Conservation (phyloP, 2,329 filamentous ascomycete species). For the Teratosphaeria nubilosa region DNA sequence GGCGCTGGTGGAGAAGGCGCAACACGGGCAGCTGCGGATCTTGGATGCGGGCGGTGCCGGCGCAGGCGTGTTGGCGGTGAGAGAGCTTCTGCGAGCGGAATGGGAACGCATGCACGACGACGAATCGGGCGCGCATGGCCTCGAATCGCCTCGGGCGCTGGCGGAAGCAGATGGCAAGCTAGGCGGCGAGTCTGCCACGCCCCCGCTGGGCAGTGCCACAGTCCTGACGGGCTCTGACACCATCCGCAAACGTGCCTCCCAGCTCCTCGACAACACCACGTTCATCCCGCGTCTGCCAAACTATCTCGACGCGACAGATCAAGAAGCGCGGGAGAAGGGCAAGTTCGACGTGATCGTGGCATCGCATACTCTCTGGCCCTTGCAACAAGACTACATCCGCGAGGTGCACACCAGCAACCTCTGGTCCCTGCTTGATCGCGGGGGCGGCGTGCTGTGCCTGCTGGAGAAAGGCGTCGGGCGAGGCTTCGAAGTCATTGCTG, state of each 20-base stretch:
- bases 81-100: constrained; percentile 69
- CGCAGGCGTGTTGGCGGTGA: constrained; percentile 63
- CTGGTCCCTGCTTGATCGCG: constrained; percentile 73
- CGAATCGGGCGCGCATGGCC: constrained; percentile 4
- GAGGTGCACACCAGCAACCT: constrained; percentile 76
- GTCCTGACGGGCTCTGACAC: constrained; percentile 68
- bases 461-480: constrained; percentile 85
- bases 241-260: constrained; percentile 64
- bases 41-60: constrained; percentile 68
- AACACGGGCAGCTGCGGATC: constrained; percentile 51
- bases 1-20: constrained; percentile 45
- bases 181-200: constrained; percentile 30
- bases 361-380: constrained; percentile 67
- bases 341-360: constrained; percentile 88
- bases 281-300: constrained; percentile 90
- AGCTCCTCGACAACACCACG: constrained; percentile 75
- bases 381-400: constrained; percentile 66
- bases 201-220: constrained; percentile 62
- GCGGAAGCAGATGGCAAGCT: constrained; percentile 25
- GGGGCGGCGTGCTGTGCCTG: constrained; percentile 77
- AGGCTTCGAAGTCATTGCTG: constrained; percentile 85
- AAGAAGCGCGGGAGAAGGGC: constrained; percentile 22
- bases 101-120: constrained; percentile 57
- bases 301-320: constrained; percentile 55
- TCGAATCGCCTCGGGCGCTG: constrained; percentile 14